Conservation (phyloP, 2,329 filamentous ascomycete species). For the Diatrype stigma region DNA sequence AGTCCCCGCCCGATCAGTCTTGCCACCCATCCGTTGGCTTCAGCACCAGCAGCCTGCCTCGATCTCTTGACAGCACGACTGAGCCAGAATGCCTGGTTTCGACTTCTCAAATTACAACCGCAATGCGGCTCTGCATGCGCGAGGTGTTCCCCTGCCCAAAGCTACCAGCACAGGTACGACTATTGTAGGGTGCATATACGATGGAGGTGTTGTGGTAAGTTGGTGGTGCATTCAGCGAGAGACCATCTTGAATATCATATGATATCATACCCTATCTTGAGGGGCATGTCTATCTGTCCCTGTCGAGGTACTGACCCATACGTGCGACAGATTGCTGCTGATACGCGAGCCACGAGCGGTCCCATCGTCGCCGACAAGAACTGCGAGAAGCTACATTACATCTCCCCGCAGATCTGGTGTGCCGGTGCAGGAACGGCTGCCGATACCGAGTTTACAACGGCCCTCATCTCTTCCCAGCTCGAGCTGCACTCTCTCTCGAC, state of each 20-base stretch:
- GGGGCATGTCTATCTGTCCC: neutral
- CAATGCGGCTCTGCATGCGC: constrained; percentile 91
- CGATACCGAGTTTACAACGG: constrained; percentile 98
- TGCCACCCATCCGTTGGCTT: too few species aligned
- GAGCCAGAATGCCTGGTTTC: constrained; percentile 81
- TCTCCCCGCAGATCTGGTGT: constrained; percentile 98
- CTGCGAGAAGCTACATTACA: constrained; percentile 99
- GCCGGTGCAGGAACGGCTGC: constrained; percentile 95
- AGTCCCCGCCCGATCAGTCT: too few species aligned
- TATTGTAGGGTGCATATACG: constrained; percentile 94
- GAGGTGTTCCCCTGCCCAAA: constrained; percentile 91
- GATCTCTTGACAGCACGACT: neutral
- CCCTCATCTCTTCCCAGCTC: constrained; percentile 96
- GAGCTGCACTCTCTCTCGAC: constrained; percentile 96
- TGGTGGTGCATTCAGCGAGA: neutral
- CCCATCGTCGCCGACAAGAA: constrained; percentile 99
- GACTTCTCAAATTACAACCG: constrained; percentile 99
- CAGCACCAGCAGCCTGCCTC: neutral
- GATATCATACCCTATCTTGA: neutral
- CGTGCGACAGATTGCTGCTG: constrained; percentile 75
- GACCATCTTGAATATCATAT: neutral
- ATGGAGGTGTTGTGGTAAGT: constrained; percentile 90
- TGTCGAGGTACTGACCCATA: constrained; percentile 10
- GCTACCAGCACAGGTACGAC: constrained; percentile 98
- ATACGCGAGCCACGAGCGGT: constrained; percentile 93